Conservation (phyloP, 805 yeast genomes). For the Kodamaea lidongshanica region DNA sequence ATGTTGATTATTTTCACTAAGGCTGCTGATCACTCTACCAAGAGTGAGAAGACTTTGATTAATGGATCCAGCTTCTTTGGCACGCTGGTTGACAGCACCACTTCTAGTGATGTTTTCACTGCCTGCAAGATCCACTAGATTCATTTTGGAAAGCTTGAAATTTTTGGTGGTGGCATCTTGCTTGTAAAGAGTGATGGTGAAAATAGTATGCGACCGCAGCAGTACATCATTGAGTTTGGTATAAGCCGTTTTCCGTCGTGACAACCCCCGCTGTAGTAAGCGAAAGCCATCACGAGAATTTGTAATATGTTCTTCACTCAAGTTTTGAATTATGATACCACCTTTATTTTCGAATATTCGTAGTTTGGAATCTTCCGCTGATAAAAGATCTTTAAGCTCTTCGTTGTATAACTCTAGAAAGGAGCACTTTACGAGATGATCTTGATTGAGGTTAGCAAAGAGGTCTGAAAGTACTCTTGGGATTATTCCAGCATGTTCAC, state of each 20-base stretch:
- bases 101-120: slow-evolving; percentile 84
- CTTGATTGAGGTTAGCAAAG: slow-evolving; percentile 47
- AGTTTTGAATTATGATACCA: slow-evolving; percentile 51
- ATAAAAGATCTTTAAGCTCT: slow-evolving; percentile 67
- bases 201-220: slow-evolving; percentile 73
- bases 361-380: slow-evolving; percentile 37
- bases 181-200: slow-evolving; percentile 53
- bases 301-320: slow-evolving; percentile 54
- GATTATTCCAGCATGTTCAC: slow-evolving; percentile 44
- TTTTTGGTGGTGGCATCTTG: no score
- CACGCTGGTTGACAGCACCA: slow-evolving; percentile 81
- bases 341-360: slow-evolving; percentile 32
- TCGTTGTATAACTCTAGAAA: slow-evolving; percentile 86
- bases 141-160: slow-evolving; percentile 55
- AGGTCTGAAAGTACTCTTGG: slow-evolving; percentile 43
- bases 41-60: slow-evolving; percentile 82
- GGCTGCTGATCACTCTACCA: slow-evolving; percentile 77
- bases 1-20: slow-evolving; percentile 20
- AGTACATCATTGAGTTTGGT: slow-evolving; percentile 71
- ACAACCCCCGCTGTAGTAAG: slow-evolving; percentile 51
- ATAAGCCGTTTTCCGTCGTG: slow-evolving; percentile 58
- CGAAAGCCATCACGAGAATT: slow-evolving; percentile 52
- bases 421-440: slow-evolving; percentile 66
- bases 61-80: slow-evolving; percentile 89
- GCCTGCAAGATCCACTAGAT: slow-evolving; percentile 91